These are phyloP conservation scores for Malus asiatica DNA, from an alignment of 306 rosid species.

Conservation along the genomic window DNA sequence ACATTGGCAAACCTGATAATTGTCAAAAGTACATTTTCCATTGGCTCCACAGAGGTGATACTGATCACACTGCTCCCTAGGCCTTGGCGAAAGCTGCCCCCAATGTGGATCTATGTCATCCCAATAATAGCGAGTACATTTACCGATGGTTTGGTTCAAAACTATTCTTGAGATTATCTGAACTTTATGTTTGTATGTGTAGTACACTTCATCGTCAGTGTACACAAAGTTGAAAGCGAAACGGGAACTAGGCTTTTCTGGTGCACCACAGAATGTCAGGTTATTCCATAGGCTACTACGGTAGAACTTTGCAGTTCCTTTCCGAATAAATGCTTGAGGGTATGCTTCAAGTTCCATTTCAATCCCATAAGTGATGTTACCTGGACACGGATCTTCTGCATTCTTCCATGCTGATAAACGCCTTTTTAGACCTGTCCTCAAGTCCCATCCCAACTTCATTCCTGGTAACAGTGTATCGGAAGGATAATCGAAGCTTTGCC, in stretches of 20 bases:
- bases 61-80: conserved; percentile 35
- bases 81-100: conserved; percentile 22
- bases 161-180: conserved; percentile 32
- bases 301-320: conserved; percentile 19
- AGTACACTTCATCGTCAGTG: conserved; percentile 35
- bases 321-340: conserved; percentile 32
- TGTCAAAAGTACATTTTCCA: conserved; percentile 28
- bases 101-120: conserved; percentile 26
- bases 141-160: conserved; percentile 23
- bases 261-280: conserved; percentile 33
- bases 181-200: conserved; percentile 28
- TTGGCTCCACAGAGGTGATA: conserved; percentile 39
- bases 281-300: conserved; percentile 52
- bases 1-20: conserved; percentile 42
- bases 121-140: conserved; percentile 31
- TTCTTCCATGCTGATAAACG: conserved; percentile 34
- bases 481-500: conserved; percentile 72
- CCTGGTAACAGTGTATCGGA: conserved; percentile 45
- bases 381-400: conserved; percentile 48
- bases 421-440: conserved; percentile 27
- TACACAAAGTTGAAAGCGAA: conserved; percentile 21
- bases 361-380: conserved; percentile 27
- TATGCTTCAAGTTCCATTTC: conserved; percentile 9
- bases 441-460: conserved; percentile 58
- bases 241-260: conserved; percentile 24